Base-by-base conservation (phyloP, 139 green algal species). In the Asterochloris erici region DNA sequence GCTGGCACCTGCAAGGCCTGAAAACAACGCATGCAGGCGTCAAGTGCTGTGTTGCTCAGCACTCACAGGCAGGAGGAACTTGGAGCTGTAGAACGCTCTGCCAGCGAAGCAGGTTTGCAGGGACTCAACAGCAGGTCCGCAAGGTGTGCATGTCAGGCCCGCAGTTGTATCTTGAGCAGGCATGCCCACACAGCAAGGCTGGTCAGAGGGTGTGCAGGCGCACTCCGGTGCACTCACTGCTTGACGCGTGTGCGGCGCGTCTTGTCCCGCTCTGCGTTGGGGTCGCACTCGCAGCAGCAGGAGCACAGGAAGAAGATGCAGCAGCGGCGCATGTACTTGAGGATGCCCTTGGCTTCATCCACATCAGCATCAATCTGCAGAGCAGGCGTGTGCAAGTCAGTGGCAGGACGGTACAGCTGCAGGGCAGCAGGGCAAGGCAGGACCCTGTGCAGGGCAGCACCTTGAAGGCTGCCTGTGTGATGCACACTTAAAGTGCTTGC, bases 301-400 rank as follows among this genome's bases (percentile, higher is more conserved):
- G 84, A 84, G 79, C 84, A 87, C 63, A 87, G 80, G 80, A 87
- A 87, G 21, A 73, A 85, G 66, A 87, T 66, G 80, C 84, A 87
- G 84, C 84, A 87, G 47, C 84, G 70, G 11, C 84, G 79, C 84
- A 87, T 87, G 84, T 87, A 87, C 38, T 68, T 73, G 26, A 87
- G 63, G 17, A 87, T 77, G 69, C 74, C 26, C 84, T 84, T 84
- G 12, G 75, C 62, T 62, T 87, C 84, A 17, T 77, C 63, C 74
- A 87, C 84, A 74, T 87, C 84, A 12, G 60, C 69, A 60, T 87
- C 80, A 76, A 87, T 87, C 84, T 87, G 84, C 75, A 75, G 26
- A 62, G 63, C 0, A 63, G 38, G 38, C 38, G 6, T 54, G 38
- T 54, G 38, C 38, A 54, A 54, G 38, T 54, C 38, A 54, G 38